phyloP scores from a whole-genome alignment of 1,139 yeast species.

The Kodamaea fungicola region DNA sequence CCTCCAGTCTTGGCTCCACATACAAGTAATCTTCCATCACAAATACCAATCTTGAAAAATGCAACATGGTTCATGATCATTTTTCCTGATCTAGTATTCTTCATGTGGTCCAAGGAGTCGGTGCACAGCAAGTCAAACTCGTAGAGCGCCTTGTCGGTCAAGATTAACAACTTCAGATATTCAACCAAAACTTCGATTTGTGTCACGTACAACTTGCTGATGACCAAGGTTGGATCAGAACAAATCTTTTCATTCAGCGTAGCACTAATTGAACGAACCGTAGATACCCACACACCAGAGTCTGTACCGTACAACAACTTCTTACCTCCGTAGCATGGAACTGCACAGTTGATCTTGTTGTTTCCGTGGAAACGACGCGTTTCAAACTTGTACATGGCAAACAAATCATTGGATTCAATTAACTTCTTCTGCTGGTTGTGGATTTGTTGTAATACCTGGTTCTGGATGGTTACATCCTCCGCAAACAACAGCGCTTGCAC shows the following conservation, averaged over 20 bases:
- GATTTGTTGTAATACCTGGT: conserved; percentile 76
- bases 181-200: conserved; percentile 93
- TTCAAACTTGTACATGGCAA: conserved; percentile 70
- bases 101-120: conserved; percentile 67
- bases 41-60: conserved; percentile 89
- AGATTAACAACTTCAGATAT: conserved; percentile 75
- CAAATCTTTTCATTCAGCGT: conserved; percentile 50
- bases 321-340: conserved; percentile 93
- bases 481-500: conserved; percentile 46
- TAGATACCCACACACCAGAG: conserved; percentile 81
- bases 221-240: conserved; percentile 73
- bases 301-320: conserved; percentile 89
- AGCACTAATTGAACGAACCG: conserved; percentile 47
- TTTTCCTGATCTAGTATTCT: conserved; percentile 71
- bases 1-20: conserved; percentile 84
- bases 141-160: conserved; percentile 78
- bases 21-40: conserved; percentile 82
- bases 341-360: conserved; percentile 81
- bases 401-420: conserved; percentile 72
- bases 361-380: conserved; percentile 72
- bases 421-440: conserved; percentile 74
- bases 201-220: conserved; percentile 72
- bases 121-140: conserved; percentile 72
- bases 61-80: conserved; percentile 80
- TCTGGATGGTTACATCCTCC: conserved; percentile 60